phyloP scores from a whole-genome alignment of 2,329 filamentous ascomycete genomes.

The Ascochyta koolunga region DNA sequence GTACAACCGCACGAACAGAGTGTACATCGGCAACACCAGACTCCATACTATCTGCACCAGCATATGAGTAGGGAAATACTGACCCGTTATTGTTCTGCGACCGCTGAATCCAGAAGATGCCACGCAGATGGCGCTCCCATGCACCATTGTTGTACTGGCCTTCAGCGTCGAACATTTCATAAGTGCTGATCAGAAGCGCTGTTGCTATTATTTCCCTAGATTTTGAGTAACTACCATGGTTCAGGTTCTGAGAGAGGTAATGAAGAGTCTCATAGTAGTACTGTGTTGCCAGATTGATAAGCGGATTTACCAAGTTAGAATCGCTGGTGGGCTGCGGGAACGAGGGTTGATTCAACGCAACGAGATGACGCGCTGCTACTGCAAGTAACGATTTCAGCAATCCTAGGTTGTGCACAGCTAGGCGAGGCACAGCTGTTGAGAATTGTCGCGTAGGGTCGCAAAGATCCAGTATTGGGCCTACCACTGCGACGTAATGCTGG shows the following conservation, averaged over 20 bases:
- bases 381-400: constrained; percentile 65
- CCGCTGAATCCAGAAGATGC: constrained; percentile 70
- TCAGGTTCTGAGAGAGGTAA: constrained; percentile 65
- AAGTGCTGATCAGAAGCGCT: constrained; percentile 65
- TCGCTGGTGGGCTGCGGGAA: constrained; percentile 15
- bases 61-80: neutral
- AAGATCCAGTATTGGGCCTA: constrained; percentile 52
- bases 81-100: constrained; percentile 63
- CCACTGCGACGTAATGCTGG: constrained; percentile 47
- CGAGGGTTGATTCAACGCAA: constrained; percentile 43
- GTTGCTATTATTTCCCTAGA: constrained; percentile 65
- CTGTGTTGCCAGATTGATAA: constrained; percentile 50
- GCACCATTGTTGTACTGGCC: constrained; percentile 51
- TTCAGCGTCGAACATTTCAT: constrained; percentile 69
- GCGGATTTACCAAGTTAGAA: constrained; percentile 34
- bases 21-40: neutral
- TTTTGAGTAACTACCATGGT: constrained; percentile 63
- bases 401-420: constrained; percentile 60
- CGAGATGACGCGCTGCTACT: constrained; percentile 60
- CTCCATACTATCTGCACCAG: neutral
- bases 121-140: constrained; percentile 68
- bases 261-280: constrained; percentile 69
- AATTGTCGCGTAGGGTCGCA: constrained; percentile 52
- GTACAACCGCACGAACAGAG: too few species aligned
- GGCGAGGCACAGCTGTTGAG: constrained; percentile 38